Conservation (phyloP, 805 yeast species). For the Brettanomyces sp. region DNA sequence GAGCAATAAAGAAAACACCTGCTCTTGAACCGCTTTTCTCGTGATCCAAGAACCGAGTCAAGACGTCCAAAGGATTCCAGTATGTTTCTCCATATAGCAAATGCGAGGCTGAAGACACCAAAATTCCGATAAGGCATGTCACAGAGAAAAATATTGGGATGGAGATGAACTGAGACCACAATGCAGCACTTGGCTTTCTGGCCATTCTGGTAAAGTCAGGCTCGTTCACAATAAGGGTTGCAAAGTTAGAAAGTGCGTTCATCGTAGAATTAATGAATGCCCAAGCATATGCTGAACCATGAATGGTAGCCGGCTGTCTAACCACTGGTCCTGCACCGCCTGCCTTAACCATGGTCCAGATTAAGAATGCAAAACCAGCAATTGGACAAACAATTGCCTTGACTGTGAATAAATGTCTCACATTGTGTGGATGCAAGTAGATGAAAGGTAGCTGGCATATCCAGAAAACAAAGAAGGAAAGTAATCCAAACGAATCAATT, state of each 20-base stretch:
- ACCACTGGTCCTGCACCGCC: conserved; percentile 72
- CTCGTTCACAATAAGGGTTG: conserved; percentile 79
- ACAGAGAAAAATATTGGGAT: conserved; percentile 72
- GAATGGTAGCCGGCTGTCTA: conserved; percentile 40
- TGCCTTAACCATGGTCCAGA: conserved; percentile 79
- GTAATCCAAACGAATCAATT: conserved; percentile 62
- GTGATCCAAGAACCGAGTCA: conserved; percentile 51
- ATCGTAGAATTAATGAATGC: conserved; percentile 68
- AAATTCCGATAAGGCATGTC: conserved; percentile 77
- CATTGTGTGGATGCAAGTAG: conserved; percentile 72
- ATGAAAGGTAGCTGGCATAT: conserved; percentile 68
- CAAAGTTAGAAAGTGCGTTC: conserved; percentile 79
- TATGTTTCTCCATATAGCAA: conserved; percentile 55
- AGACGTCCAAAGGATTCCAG: conserved; percentile 81
- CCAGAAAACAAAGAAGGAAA: conserved; percentile 79
- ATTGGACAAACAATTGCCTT: conserved; percentile 73
- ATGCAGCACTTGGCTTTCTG: conserved; percentile 39
- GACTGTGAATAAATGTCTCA: conserved; percentile 75
- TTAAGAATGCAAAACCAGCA: conserved; percentile 74
- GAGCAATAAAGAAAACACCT: conserved; percentile 68
- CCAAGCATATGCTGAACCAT: conserved; percentile 68
- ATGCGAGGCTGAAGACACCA: conserved; percentile 73
- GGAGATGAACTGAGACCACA: conserved; percentile 51
- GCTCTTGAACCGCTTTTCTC: conserved; percentile 55
- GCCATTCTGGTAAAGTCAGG: conserved; percentile 88